Base-by-base conservation (phyloP, 768 basidiomycete species). In the Psilocybe azurescens region DNA sequence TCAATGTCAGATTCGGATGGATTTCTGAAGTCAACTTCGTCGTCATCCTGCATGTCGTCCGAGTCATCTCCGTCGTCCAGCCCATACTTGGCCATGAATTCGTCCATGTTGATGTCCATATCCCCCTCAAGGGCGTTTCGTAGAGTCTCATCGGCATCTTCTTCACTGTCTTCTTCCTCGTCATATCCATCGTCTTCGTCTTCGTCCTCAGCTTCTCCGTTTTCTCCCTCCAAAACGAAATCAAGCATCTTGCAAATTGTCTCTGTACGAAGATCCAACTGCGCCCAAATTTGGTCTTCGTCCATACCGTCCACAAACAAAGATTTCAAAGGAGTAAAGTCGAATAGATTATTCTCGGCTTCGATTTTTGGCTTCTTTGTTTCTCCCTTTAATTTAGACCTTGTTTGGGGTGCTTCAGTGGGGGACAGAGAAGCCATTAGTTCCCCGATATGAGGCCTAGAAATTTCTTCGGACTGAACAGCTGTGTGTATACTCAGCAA, bases 251-350 rank as follows among this genome's bases (percentile, higher is more conserved):
- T 83, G 63, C 89, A 91, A 24, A 98, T 78, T 49, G 82, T 83
- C 63, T 86, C 83, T 14, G 89, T 80, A 48, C 93, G 81, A 57
- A 99, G 79, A 70, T 99, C 97, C 58, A 99, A 74, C 77, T 99
- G 97, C 44, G 89, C 89, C 97, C 97, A 99, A 29, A 98, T 79
- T 73, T 97, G 95, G 59, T 93, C 92, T 24, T 86, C 83, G 66
- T 88, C 90, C 86, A 97, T 89, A 16, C 84, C 89, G 20, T 94
- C 86, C 11, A 89, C 79, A 61, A 88, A 91, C 18, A 99, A 83
- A 38, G 84, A 85, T 6, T 86, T 79, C 2, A 98, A 74, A 5
- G 95, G 95, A 0, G 97, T 97, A 28, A 77, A 77, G 54, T 79
- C 70, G 53, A 88, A 78, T 10, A 74, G 57, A 3, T 71, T 51